Conservation (phyloP, 2,329 filamentous ascomycete genomes). For the Fusarium pseudocircinatum region DNA sequence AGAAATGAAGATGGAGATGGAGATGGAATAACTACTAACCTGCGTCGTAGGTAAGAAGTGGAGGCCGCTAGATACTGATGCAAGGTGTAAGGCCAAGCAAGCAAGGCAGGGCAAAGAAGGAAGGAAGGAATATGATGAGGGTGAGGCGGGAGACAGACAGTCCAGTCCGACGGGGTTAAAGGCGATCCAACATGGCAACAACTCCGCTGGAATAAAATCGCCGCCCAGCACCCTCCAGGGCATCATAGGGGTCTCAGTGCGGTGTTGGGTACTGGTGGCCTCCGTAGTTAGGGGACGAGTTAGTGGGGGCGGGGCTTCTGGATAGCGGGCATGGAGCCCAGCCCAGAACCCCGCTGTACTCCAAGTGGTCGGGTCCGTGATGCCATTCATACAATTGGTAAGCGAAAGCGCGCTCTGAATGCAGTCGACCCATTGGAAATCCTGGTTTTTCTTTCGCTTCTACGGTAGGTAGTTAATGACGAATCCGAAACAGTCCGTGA, state of each 20-base stretch:
- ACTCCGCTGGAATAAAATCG: conserved; percentile 1
- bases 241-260: conserved; percentile 14
- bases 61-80: conserved; percentile 22
- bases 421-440: conserved; percentile 8
- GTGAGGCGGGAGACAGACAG: not conserved
- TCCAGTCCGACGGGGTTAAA: not conserved
- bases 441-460: conserved; percentile 4
- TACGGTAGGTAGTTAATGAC: not conserved
- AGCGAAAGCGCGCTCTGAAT: not conserved
- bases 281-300: not conserved
- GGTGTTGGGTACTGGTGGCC: not conserved
- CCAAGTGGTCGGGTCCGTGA: not conserved
- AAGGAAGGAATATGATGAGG: conserved; percentile 11
- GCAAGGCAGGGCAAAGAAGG: conserved; percentile 1
- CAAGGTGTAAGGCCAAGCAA: conserved; percentile 5
- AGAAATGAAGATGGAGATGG: conserved; percentile 17
- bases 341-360: conserved; percentile 5
- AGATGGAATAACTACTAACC: conserved; percentile 17
- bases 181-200: not conserved
- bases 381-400: conserved; percentile 8
- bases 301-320: conserved; percentile 33
- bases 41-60: conserved; percentile 26
- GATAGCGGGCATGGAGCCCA: not conserved
- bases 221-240: conserved; percentile 7
- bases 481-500: not conserved